Base-by-base conservation (phyloP, 2,329 filamentous ascomycete genomes). In the Arthroderma uncinatum region DNA sequence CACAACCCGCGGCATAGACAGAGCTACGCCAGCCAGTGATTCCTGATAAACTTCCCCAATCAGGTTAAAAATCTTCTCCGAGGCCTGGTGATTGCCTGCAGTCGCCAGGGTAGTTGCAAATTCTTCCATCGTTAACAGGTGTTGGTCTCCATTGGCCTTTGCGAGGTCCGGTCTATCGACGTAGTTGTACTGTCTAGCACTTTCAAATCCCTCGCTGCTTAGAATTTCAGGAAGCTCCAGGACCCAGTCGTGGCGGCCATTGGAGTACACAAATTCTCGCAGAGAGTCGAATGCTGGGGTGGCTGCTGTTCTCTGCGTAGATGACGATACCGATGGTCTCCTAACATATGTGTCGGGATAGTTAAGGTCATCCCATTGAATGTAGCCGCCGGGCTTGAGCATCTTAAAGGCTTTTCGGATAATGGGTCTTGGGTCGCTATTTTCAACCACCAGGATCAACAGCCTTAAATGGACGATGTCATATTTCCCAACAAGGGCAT, bases 1-100 rank as follows among this genome's bases (percentile, higher is more conserved):
- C n/a, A 53, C 50, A 21, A 36, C 50, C n/a, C 50, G 50, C 21
- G 50, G 50, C 50, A 53, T 53, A 21, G 50, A 53, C 30, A 53
- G 30, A 19, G 50, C 25, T 53, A 21, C 50, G 28, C 50, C 50
- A 4, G 12, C 28, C 50, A 34, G 14, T 36, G 50, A 53, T 19
- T 53, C 50, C 30, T 53, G 50, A 37, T 53, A 53, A 7, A 53
- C 50, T 7, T 53, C 50, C 14, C 34, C 50, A 53, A 53, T 53
- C 28, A 53, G 30, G 16, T 53, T 34, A 21, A 53, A 53, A 19
- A 53, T 53, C 50, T 53, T 53, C 28, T 53, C 50, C 19, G 50
- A 53, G 16, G 28, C 30, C 50, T 53, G 19, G 6, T 5, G 50
- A 37, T 36, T 53, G 30, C 50, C 50, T 21, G 50, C 28, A 53